Percentiles rank a stretch among this genome's conserved stretches.
phyloP scores from a whole-genome alignment of 1,284 basidiomycete species.

The Sanghuangporus baumii region DNA sequence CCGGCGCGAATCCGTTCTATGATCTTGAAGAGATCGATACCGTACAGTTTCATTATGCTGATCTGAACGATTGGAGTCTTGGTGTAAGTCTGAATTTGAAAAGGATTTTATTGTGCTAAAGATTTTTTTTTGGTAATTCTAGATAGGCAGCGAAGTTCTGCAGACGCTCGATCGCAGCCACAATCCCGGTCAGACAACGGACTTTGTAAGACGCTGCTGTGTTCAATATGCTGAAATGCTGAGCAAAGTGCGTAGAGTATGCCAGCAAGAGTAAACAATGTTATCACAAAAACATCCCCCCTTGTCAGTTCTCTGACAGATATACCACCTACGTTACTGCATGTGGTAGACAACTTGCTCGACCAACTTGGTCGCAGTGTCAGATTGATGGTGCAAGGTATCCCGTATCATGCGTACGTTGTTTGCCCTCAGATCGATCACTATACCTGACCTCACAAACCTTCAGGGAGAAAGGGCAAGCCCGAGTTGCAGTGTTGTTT shows the following conservation, averaged over 20 bases:
- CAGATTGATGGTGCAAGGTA: slow-evolving; percentile 51
- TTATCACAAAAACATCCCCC: slow-evolving; percentile 38
- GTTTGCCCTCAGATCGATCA: background rate
- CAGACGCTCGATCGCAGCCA: background rate
- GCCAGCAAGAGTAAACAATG: slow-evolving; percentile 40
- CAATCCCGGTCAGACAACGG: background rate
- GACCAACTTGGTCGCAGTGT: slow-evolving; percentile 54
- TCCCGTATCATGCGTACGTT: slow-evolving; percentile 39
- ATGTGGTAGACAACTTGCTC: slow-evolving; percentile 48
- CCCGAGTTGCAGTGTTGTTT: slow-evolving; percentile 84
- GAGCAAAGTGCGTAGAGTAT: slow-evolving; percentile 33
- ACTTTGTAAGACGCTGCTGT: background rate
- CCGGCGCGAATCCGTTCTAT: slow-evolving; percentile 37
- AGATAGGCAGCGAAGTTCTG: background rate
- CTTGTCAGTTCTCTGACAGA: slow-evolving; percentile 32
- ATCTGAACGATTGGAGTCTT: background rate
- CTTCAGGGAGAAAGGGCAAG: slow-evolving; percentile 29
- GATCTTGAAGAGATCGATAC: slow-evolving; percentile 63
- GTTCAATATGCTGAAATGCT: background rate
- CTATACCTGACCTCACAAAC: background rate
- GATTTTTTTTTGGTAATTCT: background rate
- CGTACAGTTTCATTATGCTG: slow-evolving; percentile 41
- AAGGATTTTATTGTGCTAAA: background rate
- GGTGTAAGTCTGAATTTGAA: background rate
- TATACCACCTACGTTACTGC: slow-evolving; percentile 40